A percentile compares a stretch with the other conserved stretches of the same genome.
phyloP scores from a whole-genome alignment of 1,284 basidiomycete genomes.

The Ceratobasidium sp. region DNA sequence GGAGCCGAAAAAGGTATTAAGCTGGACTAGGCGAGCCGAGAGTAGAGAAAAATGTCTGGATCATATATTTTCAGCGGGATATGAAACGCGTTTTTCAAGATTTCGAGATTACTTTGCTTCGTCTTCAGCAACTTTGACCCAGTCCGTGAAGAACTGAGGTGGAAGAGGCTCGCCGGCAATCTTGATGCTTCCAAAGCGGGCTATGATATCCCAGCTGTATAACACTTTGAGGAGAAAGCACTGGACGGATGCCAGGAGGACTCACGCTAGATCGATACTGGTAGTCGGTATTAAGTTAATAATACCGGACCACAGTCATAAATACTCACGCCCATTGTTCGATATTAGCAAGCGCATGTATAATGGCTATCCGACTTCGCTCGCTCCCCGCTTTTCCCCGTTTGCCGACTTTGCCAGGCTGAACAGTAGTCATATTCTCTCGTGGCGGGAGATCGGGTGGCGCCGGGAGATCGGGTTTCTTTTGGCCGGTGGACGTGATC shows the following conservation, averaged over 20 bases:
- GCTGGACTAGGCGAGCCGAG: conserved; percentile 66
- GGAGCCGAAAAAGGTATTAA: conserved; percentile 79
- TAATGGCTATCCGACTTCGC: conserved; percentile 77
- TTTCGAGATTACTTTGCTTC: conserved; percentile 73
- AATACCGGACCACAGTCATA: neutral
- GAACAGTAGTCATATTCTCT: conserved; percentile 66
- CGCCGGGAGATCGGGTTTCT: conserved; percentile 59
- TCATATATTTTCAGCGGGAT: neutral
- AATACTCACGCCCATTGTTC: conserved; percentile 87
- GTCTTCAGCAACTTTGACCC: conserved; percentile 84
- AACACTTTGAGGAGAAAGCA: neutral
- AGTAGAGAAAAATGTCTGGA: conserved; percentile 68
- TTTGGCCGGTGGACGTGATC: conserved; percentile 71
- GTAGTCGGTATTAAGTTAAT: neutral
- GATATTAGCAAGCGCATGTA: conserved; percentile 88
- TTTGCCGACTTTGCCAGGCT: conserved; percentile 69
- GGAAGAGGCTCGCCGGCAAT: conserved; percentile 64
- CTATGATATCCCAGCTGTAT: conserved; percentile 83
- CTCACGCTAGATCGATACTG: conserved; percentile 80
- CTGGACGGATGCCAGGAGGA: conserved; percentile 33
- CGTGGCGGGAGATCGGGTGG: conserved; percentile 79
- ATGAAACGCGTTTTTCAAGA: conserved; percentile 47
- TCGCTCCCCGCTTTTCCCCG: conserved; percentile 63
- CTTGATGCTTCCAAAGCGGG: conserved; percentile 67
- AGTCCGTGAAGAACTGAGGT: conserved; percentile 80